Evolutionary conservation across 257 asterid genomes (phyloP).

Genomic region (Thymus mandschuricus): DNA sequence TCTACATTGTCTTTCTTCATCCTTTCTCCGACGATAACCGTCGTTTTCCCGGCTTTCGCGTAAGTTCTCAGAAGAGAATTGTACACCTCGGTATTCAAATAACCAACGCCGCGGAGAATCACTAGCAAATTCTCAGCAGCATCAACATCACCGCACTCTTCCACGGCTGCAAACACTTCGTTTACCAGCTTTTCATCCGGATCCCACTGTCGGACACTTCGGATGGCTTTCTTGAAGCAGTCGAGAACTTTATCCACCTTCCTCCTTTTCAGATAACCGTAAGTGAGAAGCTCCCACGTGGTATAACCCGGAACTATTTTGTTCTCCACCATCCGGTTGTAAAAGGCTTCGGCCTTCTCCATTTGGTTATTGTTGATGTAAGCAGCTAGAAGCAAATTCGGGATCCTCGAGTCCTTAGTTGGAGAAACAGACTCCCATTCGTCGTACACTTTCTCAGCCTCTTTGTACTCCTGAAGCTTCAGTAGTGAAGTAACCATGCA

Average conservation of each 20-base stretch:
- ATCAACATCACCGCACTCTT: slow-evolving; percentile 66
- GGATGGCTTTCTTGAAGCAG: slow-evolving; percentile 65
- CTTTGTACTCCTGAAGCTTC: slow-evolving; percentile 62
- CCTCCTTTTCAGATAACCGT: slow-evolving; percentile 72
- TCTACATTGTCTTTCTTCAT: slow-evolving; percentile 76
- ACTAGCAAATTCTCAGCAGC: slow-evolving; percentile 69
- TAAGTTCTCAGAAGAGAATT: slow-evolving; percentile 73
- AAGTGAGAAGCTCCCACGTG: slow-evolving; percentile 89
- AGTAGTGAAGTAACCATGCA: slow-evolving; percentile 73
- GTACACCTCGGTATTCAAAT: slow-evolving; percentile 60
- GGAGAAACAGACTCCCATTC: slow-evolving; percentile 92
- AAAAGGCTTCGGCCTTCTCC: slow-evolving; percentile 72
- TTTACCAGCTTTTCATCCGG: slow-evolving; percentile 60
- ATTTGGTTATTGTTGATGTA: slow-evolving; percentile 61
- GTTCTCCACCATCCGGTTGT: slow-evolving; percentile 53
- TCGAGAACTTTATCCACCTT: slow-evolving; percentile 52
- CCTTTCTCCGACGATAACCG: slow-evolving; percentile 78
- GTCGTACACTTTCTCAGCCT: slow-evolving; percentile 69
- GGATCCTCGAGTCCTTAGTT: slow-evolving; percentile 72
- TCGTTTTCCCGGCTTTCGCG: slow-evolving; percentile 79
- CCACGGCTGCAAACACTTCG: slow-evolving; percentile 56
- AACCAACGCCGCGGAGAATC: slow-evolving; percentile 61
- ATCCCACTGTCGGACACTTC: slow-evolving; percentile 73
- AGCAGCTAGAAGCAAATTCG: slow-evolving; percentile 83
- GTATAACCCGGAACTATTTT: slow-evolving; percentile 68